Base-by-base conservation (phyloP, 1,284 basidiomycete species). In the Rhodotorula sp. region DNA sequence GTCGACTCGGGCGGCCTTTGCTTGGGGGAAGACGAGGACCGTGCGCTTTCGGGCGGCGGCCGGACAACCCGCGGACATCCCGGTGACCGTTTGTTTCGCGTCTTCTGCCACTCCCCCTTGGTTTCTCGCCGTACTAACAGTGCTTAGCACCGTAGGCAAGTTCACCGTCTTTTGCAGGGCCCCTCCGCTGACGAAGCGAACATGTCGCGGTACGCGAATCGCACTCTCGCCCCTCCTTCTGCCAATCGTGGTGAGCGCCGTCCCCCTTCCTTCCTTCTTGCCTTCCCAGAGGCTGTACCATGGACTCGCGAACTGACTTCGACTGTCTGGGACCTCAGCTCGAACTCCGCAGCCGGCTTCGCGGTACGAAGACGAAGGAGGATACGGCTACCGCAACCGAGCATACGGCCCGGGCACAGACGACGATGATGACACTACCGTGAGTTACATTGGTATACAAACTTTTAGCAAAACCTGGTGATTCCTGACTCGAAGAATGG, bases 121-220 rank as follows among this genome's bases (percentile, higher is more conserved):
- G 29, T 3, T 46, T 26, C 54, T 48, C 46, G 31, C 46, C 23
- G 29, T 5, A 5, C 23, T 47, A 3, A 46, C 43, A 43, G 43
- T 26, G 7, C 46, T 20, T 16, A 23, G 14, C 7, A 16, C 31
- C 54, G 2, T 52, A 10, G 18, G 52, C 12, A 12, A 34, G 12
- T 18, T 15, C 5, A 16, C 2, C 16, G 23, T 51, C 49, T 5
- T 14, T 39, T 34, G 56, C 34, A 43, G 39, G 39, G 39, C 39
- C 1, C 39, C 39, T 43, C 39, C 12, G 39, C 39, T 10, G 39
- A 43, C 39, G 39, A 43, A 43, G 39, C 1, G 39, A 43, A 43
- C 1, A 68, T 68, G 67, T 68, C 67, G 8, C 67, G 67, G n/a
- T 68, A 68, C 67, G 56, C 67, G 0, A 18, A 68, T 2, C 67